A percentile compares a stretch with the other conserved stretches of the same genome.
Conservation (phyloP, 495 filamentous ascomycete species). For the Bacidia rubella region DNA sequence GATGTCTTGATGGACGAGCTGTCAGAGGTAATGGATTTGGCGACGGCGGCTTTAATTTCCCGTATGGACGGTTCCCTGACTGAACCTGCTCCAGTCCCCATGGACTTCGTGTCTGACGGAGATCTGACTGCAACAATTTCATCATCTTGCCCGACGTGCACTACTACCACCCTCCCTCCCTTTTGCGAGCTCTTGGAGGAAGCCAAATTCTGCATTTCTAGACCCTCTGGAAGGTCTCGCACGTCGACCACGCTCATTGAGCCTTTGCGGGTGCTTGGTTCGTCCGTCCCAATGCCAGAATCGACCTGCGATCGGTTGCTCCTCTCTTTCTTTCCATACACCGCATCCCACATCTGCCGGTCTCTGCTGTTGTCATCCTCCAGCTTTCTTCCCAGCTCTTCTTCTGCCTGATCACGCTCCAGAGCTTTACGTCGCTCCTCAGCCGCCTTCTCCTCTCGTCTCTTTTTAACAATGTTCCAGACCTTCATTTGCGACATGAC, state of each 20-base stretch:
- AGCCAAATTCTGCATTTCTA: constrained; percentile 28
- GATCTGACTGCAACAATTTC: neutral
- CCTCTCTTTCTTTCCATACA: constrained; percentile 45
- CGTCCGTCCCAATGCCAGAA: constrained; percentile 37
- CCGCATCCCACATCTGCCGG: constrained; percentile 64
- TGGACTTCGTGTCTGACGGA: neutral
- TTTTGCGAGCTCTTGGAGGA: neutral
- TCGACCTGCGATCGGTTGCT: constrained; percentile 25
- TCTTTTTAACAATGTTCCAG: constrained; percentile 75
- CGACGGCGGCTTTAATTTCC: neutral
- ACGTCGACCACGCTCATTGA: constrained; percentile 25
- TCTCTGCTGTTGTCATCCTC: constrained; percentile 56
- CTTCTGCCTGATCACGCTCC: constrained; percentile 42
- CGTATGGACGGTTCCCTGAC: neutral
- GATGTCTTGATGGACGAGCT: constrained; percentile 1
- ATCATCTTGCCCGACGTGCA: constrained; percentile 11
- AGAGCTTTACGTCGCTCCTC: constrained; percentile 43
- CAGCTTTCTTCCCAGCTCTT: constrained; percentile 49
- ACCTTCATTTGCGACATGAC: constrained; percentile 73
- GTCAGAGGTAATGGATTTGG: neutral
- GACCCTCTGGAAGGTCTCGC: constrained; percentile 19
- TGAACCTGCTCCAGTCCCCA: neutral
- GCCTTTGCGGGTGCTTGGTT: constrained; percentile 37
- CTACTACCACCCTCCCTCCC: neutral
- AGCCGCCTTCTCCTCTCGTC: constrained; percentile 46